Base-by-base conservation (phyloP, 257 asterid genomes). In the Plantago ovata region DNA sequence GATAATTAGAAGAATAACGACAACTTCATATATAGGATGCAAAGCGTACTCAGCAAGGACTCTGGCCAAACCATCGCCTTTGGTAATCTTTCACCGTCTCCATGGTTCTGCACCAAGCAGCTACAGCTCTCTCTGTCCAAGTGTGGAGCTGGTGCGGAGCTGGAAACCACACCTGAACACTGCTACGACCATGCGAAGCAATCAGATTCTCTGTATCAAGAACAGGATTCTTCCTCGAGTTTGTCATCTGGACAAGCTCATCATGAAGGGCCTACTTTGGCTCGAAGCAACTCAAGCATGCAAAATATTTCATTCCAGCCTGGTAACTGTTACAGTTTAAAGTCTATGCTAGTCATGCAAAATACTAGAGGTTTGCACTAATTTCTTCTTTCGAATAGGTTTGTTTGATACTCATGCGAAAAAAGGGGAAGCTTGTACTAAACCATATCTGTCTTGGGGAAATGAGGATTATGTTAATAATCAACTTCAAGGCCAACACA, bases 211-310 rank as follows among this genome's bases (percentile, higher is more conserved):
- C 75, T 9, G 38, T 62, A 59, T 71, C 84, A 77, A 47, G 87
- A 74, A 59, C 84, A 53, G 56, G 86, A 74, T 62, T 75, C 83
- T 6, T 65, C 71, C 15, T 83, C 95, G 9, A 64, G 83, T 70
- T 40, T 82, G 43, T 76, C 91, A 46, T 64, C 63, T 21, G 75
- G 68, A 44, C 79, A 74, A 48, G 72, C 88, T 66, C 73, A 74
- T 62, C 59, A 64, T 24, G 75, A 65, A 38, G 70, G 64, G 60
- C 61, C 74, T 12, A 58, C 67, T 58, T 67, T 67, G 9, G 69
- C 65, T 48, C 75, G 60, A 69, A 72, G 52, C 72, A 48, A 63
- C 64, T 39, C 68, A 48, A 39, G 50, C 71, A 18, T 46, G 75
- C 78, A 69, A 58, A 82, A 70, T 47, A 44, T 60, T 20, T 65